Evolutionary conservation across 2,329 filamentous ascomycete species (phyloP), one percentile per base, ranked within the genome.

Genomic region (Cyphellophora europaea): DNA sequence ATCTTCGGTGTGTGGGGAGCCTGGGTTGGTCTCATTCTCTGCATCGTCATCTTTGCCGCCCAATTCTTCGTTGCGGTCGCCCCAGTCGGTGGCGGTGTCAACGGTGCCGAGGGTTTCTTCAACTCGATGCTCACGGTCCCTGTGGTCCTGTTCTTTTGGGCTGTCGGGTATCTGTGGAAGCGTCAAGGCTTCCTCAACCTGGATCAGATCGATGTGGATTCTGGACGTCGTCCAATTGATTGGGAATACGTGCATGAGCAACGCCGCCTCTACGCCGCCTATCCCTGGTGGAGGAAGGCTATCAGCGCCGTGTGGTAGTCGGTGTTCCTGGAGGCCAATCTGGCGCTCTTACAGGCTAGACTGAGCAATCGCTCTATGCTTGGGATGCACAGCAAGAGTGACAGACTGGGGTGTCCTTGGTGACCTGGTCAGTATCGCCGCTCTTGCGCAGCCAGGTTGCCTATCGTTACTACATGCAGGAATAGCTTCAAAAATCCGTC

Each of bases 1-100:
- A 84, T 93, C 53, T 74, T 82, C 4, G 89, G 89, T 41, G 64
- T 91, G 6, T 47, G 72, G 6, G 89, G 88, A 6, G 93, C 85
- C 3, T 95, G 79, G 69, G 42, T 91, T 18, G 88, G 88, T 16
- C 69, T 94, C 37, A 45, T 65, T 19, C 74, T 93, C 55, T 93
- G 93, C 60, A 38, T 71, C 13, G 61, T 89, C 25, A 78, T 94
- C 18, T 69, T 95, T 17, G 55, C 82, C 30, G 84, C 2, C 87
- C 94, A 56, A 89, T 93, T 64, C 94, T 86, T 82, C 79, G 82
- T 32, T 8, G 21, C 21, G 21, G n/a, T 25, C 21, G 8, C 88
- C 3, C 71, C 89, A 30, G 72, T 65, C 17, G 63, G 65, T 56
- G 63, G 64, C 1, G 43, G 62, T 4, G 28, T 50, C 2, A 55